Conservation (phyloP, 2,329 filamentous ascomycete genomes). For the Camillea tinctor region DNA sequence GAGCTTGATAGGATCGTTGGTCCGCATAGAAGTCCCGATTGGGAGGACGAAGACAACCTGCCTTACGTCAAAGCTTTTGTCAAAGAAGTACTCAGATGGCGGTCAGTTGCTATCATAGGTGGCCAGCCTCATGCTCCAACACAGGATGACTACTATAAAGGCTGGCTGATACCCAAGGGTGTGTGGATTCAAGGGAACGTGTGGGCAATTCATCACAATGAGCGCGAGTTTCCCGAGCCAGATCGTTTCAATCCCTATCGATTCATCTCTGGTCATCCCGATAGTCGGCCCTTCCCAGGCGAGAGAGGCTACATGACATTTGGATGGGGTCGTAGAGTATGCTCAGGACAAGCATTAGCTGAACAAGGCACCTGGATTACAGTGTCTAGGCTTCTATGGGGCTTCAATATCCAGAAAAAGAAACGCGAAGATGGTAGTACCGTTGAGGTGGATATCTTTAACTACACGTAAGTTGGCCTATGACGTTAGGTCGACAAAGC, state of each 20-base stretch:
- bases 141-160: constrained; percentile 46
- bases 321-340: constrained; percentile 55
- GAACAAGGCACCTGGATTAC: constrained; percentile 61
- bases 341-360: constrained; percentile 53
- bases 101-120: constrained; percentile 51
- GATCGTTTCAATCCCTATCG: constrained; percentile 44
- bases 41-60: constrained; percentile 46
- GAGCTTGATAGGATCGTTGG: constrained; percentile 55
- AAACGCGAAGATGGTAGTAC: constrained; percentile 39
- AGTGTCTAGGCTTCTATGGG: constrained; percentile 57
- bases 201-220: constrained; percentile 49
- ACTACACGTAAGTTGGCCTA: constrained; percentile 46
- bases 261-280: constrained; percentile 38
- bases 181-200: constrained; percentile 50
- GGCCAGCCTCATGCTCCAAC: constrained; percentile 50
- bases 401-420: constrained; percentile 48
- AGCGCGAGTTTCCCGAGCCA: constrained; percentile 46
- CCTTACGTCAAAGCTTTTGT: constrained; percentile 54
- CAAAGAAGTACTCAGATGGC: constrained; percentile 57
- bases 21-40: constrained; percentile 42
- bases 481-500: not conserved
- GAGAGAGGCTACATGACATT: constrained; percentile 55
- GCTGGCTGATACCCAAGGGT: constrained; percentile 49
- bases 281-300: constrained; percentile 45
- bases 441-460: constrained; percentile 55